A percentile compares a stretch with the other conserved stretches of the same genome.
Evolutionary conservation across 78 protist species (phyloP).

Genomic region (Protostelium mycophagum): DNA sequence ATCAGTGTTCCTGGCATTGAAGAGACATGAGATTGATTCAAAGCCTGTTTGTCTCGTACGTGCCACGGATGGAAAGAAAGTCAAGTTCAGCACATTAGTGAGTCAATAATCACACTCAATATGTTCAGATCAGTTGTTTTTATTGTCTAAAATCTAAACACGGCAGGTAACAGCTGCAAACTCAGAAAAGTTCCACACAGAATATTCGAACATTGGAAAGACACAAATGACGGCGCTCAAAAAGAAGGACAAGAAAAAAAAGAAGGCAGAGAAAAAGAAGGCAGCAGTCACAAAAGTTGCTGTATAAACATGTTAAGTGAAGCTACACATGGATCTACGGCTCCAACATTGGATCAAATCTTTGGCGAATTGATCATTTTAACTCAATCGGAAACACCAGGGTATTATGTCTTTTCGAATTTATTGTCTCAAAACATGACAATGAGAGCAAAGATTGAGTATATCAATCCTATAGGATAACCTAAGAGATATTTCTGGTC

Average conservation of each 20-base stretch:
- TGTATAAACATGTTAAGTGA: no score
- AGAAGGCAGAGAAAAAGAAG: neutral
- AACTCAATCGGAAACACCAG: no score
- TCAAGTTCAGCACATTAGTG: neutral
- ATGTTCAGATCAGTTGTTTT: no score
- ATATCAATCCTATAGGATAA: conserved; percentile 82
- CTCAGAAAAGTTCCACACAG: neutral
- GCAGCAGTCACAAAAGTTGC: no score
- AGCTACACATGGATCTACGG: no score
- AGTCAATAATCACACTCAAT: neutral
- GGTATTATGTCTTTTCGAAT: no score
- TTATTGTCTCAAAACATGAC: conserved; percentile 71
- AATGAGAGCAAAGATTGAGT: conserved; percentile 81
- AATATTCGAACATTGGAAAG: neutral
- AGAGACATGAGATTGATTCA: neutral
- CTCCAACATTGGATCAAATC: no score
- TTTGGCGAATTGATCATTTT: no score
- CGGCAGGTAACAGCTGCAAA: neutral
- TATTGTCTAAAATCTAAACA: no score
- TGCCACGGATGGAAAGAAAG: neutral
- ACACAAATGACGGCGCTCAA: neutral
- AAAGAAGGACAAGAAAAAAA: neutral
- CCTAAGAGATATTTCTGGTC: conserved; percentile 74
- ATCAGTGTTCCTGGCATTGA: neutral
- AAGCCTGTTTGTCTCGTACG: neutral